Evolutionary conservation across 2,329 filamentous ascomycete species (phyloP), one percentile per base, ranked within the genome.

Genomic region (Xylariaceae sp.): DNA sequence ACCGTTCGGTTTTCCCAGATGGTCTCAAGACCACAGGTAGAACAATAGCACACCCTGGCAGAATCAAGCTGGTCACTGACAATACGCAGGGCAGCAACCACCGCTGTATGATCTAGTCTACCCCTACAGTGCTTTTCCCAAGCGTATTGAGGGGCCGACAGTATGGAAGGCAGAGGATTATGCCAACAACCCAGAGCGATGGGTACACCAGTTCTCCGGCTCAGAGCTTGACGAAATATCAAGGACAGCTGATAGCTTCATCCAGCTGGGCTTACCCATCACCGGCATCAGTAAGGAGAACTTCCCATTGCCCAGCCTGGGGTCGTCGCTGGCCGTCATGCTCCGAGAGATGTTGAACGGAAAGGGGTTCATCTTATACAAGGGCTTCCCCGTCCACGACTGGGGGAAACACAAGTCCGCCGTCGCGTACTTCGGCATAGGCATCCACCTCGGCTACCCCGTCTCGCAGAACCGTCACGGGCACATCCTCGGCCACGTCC

Each of bases 331-430:
- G 15, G 64, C 62, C 4, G 63, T 72, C 3, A 71, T 87, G 45
- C 74, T 79, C 37, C 69, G 75, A 15, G 83, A 87, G 47, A 68
- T 87, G n/a, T 65, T 94, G 42, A 79, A 94, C 59, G 89, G 87
- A 50, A 93, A 93, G 57, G 89, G 89, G 13, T 95, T 95, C 67
- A 85, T 93, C 49, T 76, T 95, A 12, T 93, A 94, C 72, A 94
- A 93, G 62, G 81, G 85, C 38, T 83, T 95, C 61, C 89, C 88
- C 1, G 86, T 89, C 1, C 57, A 76, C 33, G 61, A 76, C 64
- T 95, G 89, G 89, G 81, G 83, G 0, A 78, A 80, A 39, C 76
- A 81, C 60, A 95, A 95, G 68, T 87, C 81, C 9, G 88, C 88
- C 7, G 81, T 89, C 9, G 88, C 85, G n/a, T 95, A 94, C 67